phyloP scores from a whole-genome alignment of 176 grass and related monocot species.

The Oryza punctata region DNA sequence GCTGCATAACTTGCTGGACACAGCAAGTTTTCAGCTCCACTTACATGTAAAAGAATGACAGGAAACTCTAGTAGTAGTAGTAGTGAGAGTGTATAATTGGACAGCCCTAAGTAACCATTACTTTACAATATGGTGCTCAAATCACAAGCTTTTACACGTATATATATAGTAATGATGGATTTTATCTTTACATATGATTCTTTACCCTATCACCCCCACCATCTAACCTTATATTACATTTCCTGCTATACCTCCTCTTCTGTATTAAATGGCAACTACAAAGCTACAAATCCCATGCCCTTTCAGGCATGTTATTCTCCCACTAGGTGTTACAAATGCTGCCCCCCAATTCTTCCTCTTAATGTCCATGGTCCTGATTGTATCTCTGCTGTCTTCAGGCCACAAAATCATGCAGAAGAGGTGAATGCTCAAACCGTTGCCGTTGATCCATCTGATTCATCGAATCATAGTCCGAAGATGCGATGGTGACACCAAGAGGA shows the following conservation, averaged over 20 bases:
- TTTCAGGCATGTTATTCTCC: conserved; percentile 74
- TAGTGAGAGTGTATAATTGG: conserved; percentile 9
- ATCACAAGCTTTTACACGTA: conserved; percentile 73
- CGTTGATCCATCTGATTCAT: conserved; percentile 65
- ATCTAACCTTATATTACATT: conserved; percentile 72
- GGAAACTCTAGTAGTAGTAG: conserved; percentile 1
- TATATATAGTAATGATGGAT: conserved; percentile 46
- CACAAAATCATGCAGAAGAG: conserved; percentile 97
- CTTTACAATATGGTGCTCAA: conserved; percentile 54
- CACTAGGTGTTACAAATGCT: conserved; percentile 52
- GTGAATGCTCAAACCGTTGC: conserved; percentile 60
- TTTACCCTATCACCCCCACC: conserved; percentile 59
- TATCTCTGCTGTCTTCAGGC: conserved; percentile 55
- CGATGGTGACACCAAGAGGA: conserved; percentile 42
- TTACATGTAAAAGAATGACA: background rate
- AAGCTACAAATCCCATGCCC: conserved; percentile 67
- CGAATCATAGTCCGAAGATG: conserved; percentile 58
- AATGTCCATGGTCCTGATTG: conserved; percentile 31
- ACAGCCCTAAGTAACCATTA: conserved; percentile 31
- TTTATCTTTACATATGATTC: conserved; percentile 91
- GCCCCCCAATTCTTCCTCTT: conserved; percentile 27
- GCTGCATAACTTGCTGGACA: background rate
- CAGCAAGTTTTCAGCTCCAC: background rate
- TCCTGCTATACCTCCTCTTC: conserved; percentile 64
- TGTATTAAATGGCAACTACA: conserved; percentile 71